A percentile compares a stretch with the other conserved stretches of the same genome.
Conservation (phyloP, 2,329 filamentous ascomycete species). For the Aureobasidium pullulans region DNA sequence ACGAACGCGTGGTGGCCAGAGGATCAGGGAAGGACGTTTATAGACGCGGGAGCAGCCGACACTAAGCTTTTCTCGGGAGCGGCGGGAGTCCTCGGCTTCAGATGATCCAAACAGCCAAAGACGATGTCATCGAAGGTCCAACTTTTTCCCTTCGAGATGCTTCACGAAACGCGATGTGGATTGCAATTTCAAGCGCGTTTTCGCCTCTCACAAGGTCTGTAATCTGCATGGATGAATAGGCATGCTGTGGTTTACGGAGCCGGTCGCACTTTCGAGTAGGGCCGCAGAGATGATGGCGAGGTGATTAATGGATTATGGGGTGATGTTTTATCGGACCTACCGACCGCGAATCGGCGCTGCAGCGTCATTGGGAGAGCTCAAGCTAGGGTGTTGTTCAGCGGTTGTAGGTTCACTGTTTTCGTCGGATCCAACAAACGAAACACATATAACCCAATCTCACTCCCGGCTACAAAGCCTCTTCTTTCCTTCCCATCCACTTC, state of each 20-base stretch:
- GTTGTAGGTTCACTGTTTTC: not conserved
- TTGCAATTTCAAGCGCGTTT: not conserved
- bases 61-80: not conserved
- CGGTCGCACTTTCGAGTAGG: not conserved
- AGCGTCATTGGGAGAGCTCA: slow-evolving; percentile 1
- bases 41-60: not conserved
- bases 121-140: not conserved
- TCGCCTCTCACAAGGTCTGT: not conserved
- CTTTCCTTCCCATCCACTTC: not conserved
- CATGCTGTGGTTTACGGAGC: not conserved
- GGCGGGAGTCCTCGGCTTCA: not conserved
- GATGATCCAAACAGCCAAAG: not conserved
- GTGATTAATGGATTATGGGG: not conserved
- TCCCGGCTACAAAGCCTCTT: not conserved
- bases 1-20: not conserved
- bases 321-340: slow-evolving; percentile 7
- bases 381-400: not conserved
- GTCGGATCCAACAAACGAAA: not conserved
- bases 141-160: not conserved
- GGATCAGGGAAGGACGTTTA: not conserved
- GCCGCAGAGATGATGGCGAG: not conserved
- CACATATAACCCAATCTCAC: slow-evolving; percentile 2
- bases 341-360: not conserved
- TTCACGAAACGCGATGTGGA: not conserved
- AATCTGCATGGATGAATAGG: not conserved